These are phyloP conservation scores for Pachysandra terminalis DNA, from an alignment of 164 flowering plant species.

Conservation along the genomic window DNA sequence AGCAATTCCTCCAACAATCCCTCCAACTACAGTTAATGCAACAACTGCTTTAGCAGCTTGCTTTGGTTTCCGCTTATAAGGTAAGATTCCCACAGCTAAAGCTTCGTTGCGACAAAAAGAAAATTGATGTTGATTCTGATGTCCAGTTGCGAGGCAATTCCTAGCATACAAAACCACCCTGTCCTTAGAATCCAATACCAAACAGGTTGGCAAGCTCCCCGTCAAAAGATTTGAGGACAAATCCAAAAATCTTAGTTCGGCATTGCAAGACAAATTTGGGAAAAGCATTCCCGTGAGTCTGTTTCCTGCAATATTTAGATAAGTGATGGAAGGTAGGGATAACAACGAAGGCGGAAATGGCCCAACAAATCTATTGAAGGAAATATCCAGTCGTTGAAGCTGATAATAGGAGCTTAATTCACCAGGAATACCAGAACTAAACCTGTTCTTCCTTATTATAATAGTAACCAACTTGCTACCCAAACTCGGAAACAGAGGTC, in stretches of 20 bases:
- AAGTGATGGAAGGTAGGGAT: conserved; percentile 67
- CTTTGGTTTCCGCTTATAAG: conserved; percentile 29
- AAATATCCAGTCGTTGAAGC: conserved; percentile 67
- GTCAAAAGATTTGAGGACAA: conserved; percentile 80
- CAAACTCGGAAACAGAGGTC: conserved; percentile 71
- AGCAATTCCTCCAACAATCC: conserved; percentile 41
- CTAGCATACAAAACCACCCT: conserved; percentile 43
- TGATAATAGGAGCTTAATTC: conserved; percentile 60
- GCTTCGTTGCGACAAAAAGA: conserved; percentile 84
- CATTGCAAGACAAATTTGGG: conserved; percentile 58
- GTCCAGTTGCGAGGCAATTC: conserved; percentile 55
- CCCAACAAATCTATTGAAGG: conserved; percentile 76
- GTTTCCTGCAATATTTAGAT: conserved; percentile 61
- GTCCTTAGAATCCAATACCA: conserved; percentile 34
- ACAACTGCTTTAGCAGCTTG: conserved; percentile 40
- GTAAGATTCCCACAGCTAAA: conserved; percentile 79
- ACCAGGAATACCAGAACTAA: conserved; percentile 61
- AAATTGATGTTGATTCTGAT: conserved; percentile 55
- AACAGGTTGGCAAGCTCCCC: conserved; percentile 71
- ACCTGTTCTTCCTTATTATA: conserved; percentile 68
- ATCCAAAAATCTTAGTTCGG: conserved; percentile 55
- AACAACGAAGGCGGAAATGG: conserved; percentile 63
- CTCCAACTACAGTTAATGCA: conserved; percentile 46
- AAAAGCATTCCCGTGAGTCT: conserved; percentile 78
- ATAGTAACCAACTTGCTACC: conserved; percentile 55